Evolutionary conservation across 2,329 filamentous ascomycete genomes (phyloP).

Genomic region (Dactylellina sp.): DNA sequence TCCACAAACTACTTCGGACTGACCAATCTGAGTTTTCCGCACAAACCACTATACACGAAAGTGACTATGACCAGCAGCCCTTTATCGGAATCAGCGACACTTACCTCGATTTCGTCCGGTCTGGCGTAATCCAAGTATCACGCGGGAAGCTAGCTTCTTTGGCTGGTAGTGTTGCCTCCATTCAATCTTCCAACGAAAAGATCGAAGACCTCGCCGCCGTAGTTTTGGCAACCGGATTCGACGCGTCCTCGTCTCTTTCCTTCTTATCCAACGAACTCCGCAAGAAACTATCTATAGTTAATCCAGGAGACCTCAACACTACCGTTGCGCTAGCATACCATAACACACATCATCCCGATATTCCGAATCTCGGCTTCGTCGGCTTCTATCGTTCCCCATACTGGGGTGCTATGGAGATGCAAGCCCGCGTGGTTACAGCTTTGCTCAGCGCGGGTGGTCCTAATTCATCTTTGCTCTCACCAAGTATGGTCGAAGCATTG

Average conservation of each 20-base stretch:
- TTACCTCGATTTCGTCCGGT: conserved; percentile 79
- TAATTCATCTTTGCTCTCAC: conserved; percentile 59
- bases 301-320: conserved; percentile 66
- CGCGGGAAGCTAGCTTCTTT: conserved; percentile 67
- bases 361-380: conserved; percentile 79
- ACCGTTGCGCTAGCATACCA: conserved; percentile 77
- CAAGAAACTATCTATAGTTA: conserved; percentile 71
- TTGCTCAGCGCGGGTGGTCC: conserved; percentile 68
- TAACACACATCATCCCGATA: conserved; percentile 71
- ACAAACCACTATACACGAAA: conserved; percentile 64
- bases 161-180: conserved; percentile 62
- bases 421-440: conserved; percentile 75
- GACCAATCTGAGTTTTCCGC: conserved; percentile 69
- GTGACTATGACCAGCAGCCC: conserved; percentile 68
- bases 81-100: conserved; percentile 77
- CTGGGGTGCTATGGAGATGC: conserved; percentile 90
- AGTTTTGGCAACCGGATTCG: conserved; percentile 81
- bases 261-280: conserved; percentile 73
- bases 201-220: conserved; percentile 74
- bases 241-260: conserved; percentile 72
- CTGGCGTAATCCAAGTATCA: conserved; percentile 70
- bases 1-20: conserved; percentile 67
- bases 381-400: conserved; percentile 87
- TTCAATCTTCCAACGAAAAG: conserved; percentile 61
- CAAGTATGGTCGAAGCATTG: conserved; percentile 64